Conservation (phyloP, 306 rosid genomes). For the Cotoneaster glaucophyllus region DNA sequence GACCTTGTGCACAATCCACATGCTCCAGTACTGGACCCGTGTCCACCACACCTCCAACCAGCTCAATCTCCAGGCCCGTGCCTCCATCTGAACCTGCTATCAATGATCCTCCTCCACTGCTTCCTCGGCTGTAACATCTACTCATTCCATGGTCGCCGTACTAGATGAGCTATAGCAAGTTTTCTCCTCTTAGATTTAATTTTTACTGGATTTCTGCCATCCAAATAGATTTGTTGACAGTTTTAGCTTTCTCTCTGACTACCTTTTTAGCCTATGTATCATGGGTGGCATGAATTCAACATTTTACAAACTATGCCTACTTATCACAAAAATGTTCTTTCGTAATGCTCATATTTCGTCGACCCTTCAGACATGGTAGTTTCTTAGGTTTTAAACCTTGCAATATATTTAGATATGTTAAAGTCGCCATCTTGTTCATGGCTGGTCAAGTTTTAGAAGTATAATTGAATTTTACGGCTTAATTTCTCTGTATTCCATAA, state of each 20-base stretch:
- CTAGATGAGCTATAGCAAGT: too few species aligned
- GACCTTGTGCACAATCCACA: too few species aligned
- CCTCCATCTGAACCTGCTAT: too few species aligned
- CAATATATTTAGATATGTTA: neutral
- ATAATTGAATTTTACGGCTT: too few species aligned
- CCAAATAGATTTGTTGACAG: neutral
- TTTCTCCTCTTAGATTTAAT: neutral
- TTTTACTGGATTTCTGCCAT: neutral
- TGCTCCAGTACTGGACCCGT: too few species aligned
- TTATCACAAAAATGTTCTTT: neutral
- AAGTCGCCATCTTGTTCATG: neutral
- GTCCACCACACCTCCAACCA: too few species aligned
- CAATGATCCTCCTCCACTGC: too few species aligned
- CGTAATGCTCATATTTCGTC: neutral
- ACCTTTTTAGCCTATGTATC: neutral
- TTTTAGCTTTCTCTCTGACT: neutral
- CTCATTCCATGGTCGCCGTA: too few species aligned
- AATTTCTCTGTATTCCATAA: too few species aligned
- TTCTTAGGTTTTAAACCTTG: neutral
- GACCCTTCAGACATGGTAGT: neutral
- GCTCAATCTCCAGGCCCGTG: too few species aligned
- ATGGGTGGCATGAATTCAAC: neutral
- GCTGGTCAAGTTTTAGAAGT: conserved; percentile 1
- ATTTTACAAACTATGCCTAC: neutral
- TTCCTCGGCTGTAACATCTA: too few species aligned